Conservation (phyloP, 2,329 filamentous ascomycete genomes). For the Colletotrichum kahawae region DNA sequence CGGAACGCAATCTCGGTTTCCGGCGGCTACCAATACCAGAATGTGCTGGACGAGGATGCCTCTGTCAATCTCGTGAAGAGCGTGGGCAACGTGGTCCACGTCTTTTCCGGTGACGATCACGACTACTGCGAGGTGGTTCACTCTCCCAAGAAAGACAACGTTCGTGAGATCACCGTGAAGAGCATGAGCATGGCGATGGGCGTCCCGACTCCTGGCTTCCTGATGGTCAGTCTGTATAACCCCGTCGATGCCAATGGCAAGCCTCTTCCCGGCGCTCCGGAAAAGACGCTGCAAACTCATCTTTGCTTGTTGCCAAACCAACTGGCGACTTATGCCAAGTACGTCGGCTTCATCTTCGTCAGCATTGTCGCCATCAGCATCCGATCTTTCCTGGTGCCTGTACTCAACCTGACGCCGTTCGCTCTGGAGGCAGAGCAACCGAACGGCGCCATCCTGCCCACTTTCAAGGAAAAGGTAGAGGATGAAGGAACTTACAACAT, state of each 20-base stretch:
- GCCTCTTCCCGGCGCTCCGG: slow-evolving; percentile 46
- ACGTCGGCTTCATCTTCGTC: slow-evolving; percentile 67
- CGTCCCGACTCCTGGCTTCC: slow-evolving; percentile 83
- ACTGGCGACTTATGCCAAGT: slow-evolving; percentile 81
- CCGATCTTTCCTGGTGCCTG: slow-evolving; percentile 62
- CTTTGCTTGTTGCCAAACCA: slow-evolving; percentile 92
- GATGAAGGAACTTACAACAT: slow-evolving; percentile 40
- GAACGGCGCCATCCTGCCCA: slow-evolving; percentile 41
- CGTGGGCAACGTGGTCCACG: slow-evolving; percentile 81
- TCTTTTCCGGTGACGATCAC: slow-evolving; percentile 96
- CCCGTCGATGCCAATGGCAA: slow-evolving; percentile 71
- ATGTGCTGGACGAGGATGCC: slow-evolving; percentile 80
- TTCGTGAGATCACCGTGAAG: slow-evolving; percentile 92
- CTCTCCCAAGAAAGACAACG: slow-evolving; percentile 67
- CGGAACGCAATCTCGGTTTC: slow-evolving; percentile 80
- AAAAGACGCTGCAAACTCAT: slow-evolving; percentile 80
- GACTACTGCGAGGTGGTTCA: slow-evolving; percentile 95
- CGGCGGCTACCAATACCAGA: slow-evolving; percentile 94
- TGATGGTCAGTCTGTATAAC: slow-evolving; percentile 91
- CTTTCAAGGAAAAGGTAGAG: slow-evolving; percentile 61
- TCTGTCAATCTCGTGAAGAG: slow-evolving; percentile 78
- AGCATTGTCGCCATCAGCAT: slow-evolving; percentile 55
- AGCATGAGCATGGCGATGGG: slow-evolving; percentile 97
- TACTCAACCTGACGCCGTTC: slow-evolving; percentile 58
- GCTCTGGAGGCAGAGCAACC: slow-evolving; percentile 48